Conservation (phyloP, 192 early-diverging fungal species). For the Cladochytrium replicatum region DNA sequence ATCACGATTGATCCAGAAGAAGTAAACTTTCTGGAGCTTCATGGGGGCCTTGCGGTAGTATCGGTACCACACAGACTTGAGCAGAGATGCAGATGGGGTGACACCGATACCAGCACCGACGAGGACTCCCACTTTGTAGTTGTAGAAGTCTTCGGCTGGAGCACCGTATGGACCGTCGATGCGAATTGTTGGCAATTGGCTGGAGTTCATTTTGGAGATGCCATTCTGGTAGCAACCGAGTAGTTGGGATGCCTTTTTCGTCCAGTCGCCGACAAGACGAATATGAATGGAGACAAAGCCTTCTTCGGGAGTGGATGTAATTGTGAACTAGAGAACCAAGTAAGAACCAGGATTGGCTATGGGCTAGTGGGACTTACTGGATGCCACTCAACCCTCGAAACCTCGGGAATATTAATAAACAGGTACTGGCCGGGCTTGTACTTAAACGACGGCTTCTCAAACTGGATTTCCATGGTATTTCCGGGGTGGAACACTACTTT, state of each 20-base stretch:
- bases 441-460: slow-evolving; percentile 40
- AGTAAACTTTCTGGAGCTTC: too few species aligned
- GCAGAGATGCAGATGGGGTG: slow-evolving; percentile 62
- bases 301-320: slow-evolving; percentile 69
- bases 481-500: slow-evolving; percentile 69
- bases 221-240: slow-evolving; percentile 50
- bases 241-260: slow-evolving; percentile 44
- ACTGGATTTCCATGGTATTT: slow-evolving; percentile 60
- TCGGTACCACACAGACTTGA: slow-evolving; percentile 56
- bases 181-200: slow-evolving; percentile 38
- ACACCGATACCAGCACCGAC: slow-evolving; percentile 69
- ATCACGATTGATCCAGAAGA: too few species aligned
- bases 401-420: slow-evolving; percentile 58
- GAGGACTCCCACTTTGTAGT: slow-evolving; percentile 55
- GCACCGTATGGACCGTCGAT: slow-evolving; percentile 79
- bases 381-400: slow-evolving; percentile 67
- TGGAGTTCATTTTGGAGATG: neutral
- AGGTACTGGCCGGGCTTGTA: slow-evolving; percentile 65
- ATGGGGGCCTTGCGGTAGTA: slow-evolving; percentile 7
- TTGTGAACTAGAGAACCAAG: slow-evolving; percentile 41
- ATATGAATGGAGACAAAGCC: slow-evolving; percentile 66
- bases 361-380: too few species aligned
- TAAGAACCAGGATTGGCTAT: too few species aligned
- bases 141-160: slow-evolving; percentile 65
- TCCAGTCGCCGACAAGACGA: slow-evolving; percentile 68